A percentile compares a stretch with the other conserved stretches of the same genome.
Evolutionary conservation across 2,329 filamentous ascomycete genomes (phyloP).

Genomic region (Ceratocystis cubensis): DNA sequence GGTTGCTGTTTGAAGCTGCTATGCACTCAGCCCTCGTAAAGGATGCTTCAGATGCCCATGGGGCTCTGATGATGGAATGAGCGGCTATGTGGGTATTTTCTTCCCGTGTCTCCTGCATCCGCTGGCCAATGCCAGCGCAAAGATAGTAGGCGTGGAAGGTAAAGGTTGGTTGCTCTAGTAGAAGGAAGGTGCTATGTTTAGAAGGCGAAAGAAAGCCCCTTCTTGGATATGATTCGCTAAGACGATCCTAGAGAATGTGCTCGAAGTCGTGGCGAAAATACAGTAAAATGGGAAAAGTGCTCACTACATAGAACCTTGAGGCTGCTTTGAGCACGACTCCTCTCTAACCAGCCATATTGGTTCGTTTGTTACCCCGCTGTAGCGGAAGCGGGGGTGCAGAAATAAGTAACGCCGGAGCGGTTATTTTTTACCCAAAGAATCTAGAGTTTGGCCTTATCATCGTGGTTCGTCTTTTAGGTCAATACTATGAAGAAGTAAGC

Average conservation of each 20-base stretch:
- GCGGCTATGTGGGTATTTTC: neutral
- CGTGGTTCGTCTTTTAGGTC: neutral
- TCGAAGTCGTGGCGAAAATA: no score
- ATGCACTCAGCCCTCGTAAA: neutral
- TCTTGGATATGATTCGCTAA: no score
- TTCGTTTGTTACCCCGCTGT: neutral
- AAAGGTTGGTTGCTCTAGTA: neutral
- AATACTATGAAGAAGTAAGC: neutral
- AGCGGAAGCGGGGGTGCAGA: neutral
- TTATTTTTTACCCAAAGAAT: neutral
- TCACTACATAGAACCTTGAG: neutral
- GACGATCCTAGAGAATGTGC: no score
- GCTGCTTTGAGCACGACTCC: neutral
- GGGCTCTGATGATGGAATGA: neutral
- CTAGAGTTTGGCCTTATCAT: neutral
- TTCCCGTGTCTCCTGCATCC: neutral
- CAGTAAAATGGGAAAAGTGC: neutral
- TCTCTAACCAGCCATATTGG: neutral
- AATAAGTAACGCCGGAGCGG: neutral
- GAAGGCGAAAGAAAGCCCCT: neutral
- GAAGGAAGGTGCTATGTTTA: neutral
- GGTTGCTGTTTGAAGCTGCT: neutral
- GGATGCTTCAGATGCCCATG: neutral
- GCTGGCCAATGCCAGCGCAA: neutral
- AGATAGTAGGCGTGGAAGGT: neutral